These are phyloP conservation scores for Candida stauntonica DNA, from an alignment of 805 yeast species.

Conservation along the genomic window DNA sequence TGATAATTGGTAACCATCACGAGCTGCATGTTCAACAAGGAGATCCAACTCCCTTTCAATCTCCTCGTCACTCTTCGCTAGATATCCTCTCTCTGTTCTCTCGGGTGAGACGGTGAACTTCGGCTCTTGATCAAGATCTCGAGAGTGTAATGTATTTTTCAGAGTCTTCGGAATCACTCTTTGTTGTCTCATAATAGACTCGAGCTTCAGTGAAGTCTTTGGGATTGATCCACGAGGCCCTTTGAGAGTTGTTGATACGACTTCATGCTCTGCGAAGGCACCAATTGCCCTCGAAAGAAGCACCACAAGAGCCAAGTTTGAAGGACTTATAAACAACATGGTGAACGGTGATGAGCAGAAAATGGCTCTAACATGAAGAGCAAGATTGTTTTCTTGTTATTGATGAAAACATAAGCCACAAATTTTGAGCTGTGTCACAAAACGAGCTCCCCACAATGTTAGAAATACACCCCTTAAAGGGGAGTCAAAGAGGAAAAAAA, in stretches of 20 bases:
- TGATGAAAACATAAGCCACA: too few species aligned
- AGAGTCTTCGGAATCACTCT: conserved; percentile 7
- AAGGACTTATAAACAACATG: too few species aligned
- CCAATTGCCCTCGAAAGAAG: not conserved
- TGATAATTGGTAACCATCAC: conserved; percentile 4
- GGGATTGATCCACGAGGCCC: conserved; percentile 6
- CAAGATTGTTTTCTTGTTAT: too few species aligned
- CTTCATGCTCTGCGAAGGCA: not conserved
- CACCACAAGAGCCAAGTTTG: too few species aligned
- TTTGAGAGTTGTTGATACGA: not conserved
- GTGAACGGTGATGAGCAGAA: too few species aligned
- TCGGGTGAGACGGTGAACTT: not conserved
- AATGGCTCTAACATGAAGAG: too few species aligned
- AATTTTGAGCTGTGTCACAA: too few species aligned
- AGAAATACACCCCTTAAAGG: too few species aligned
- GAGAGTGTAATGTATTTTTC: conserved; percentile 8
- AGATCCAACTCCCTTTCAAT: conserved; percentile 11
- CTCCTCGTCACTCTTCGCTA: conserved; percentile 9
- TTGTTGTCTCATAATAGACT: conserved; percentile 13
- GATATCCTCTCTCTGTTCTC: conserved; percentile 2
- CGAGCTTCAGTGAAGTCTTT: conserved; percentile 5
- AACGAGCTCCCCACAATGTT: too few species aligned
- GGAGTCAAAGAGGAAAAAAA: not conserved
- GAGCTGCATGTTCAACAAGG: conserved; percentile 7
- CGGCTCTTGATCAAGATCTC: not conserved